A percentile compares a stretch with the other conserved stretches of the same genome.
Evolutionary conservation across 164 flowering plant species (phyloP).

Genomic region (Liquidambar formosana): DNA sequence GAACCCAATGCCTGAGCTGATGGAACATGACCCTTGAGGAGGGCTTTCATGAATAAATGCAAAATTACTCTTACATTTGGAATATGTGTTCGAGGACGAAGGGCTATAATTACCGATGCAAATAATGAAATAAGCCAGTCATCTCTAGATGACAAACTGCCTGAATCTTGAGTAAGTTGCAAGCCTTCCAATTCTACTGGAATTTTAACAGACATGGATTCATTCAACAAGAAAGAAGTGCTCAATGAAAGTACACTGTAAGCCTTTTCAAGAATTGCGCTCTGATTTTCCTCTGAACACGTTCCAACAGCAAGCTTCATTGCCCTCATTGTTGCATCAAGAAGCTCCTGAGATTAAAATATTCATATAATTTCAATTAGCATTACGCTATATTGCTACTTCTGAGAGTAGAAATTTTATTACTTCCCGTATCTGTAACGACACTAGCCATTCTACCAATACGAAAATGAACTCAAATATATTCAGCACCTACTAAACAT

Average conservation of each 20-base stretch:
- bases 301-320: slow-evolving; percentile 63
- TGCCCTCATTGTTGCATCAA: slow-evolving; percentile 59
- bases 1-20: slow-evolving; percentile 97
- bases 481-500: background rate
- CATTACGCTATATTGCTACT: background rate
- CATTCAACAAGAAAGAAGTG: slow-evolving; percentile 28
- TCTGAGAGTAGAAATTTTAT: background rate
- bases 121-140: slow-evolving; percentile 65
- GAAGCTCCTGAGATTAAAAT: slow-evolving; percentile 54
- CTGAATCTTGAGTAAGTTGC: slow-evolving; percentile 16
- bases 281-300: slow-evolving; percentile 64
- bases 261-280: slow-evolving; percentile 58
- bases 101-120: slow-evolving; percentile 76
- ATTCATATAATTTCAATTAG: background rate
- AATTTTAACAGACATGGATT: slow-evolving; percentile 12
- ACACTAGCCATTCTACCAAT: background rate
- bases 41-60: slow-evolving; percentile 37
- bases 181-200: slow-evolving; percentile 25
- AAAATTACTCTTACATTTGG: slow-evolving; percentile 45
- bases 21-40: slow-evolving; percentile 59
- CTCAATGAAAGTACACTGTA: slow-evolving; percentile 44
- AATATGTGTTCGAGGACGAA: slow-evolving; percentile 61
- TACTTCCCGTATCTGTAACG: background rate
- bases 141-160: slow-evolving; percentile 43
- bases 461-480: background rate